Conservation (phyloP, 371 early-diverging fungal genomes). For the Funneliformis caledonium region DNA sequence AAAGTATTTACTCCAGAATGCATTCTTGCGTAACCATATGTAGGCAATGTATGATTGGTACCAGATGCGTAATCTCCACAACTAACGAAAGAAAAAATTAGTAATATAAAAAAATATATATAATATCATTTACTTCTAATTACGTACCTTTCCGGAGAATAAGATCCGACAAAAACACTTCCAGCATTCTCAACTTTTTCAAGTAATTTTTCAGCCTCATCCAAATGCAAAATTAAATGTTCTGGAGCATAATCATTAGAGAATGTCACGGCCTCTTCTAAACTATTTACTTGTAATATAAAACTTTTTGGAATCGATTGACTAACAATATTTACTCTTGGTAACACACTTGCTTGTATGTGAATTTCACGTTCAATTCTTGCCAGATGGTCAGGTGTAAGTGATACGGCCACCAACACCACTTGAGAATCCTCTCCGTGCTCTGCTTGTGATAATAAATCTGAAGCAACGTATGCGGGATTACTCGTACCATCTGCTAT, state of each 20-base stretch:
- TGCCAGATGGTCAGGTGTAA: conserved; percentile 65
- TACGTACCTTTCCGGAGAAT: conserved; percentile 88
- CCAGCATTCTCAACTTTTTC: conserved; percentile 86
- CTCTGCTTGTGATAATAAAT: conserved; percentile 96
- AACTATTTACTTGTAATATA: conserved; percentile 65
- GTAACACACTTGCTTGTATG: conserved; percentile 82
- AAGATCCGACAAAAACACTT: conserved; percentile 94
- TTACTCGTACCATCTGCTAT: conserved; percentile 86
- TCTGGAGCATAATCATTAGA: conserved; percentile 97
- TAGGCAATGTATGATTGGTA: conserved; percentile 98
- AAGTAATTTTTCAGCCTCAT: conserved; percentile 70
- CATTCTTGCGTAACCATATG: conserved; percentile 97
- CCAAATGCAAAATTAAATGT: conserved; percentile 93
- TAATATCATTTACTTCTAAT: background rate
- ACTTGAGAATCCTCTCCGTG: conserved; percentile 97
- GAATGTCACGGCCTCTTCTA: conserved; percentile 85
- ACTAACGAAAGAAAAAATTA: conserved; percentile 47
- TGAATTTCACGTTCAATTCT: conserved; percentile 81
- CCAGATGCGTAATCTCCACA: conserved; percentile 99
- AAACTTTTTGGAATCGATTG: conserved; percentile 86
- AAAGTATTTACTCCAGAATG: conserved; percentile 96
- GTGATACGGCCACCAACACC: conserved; percentile 87
- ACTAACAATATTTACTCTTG: conserved; percentile 89
- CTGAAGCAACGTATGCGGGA: conserved; percentile 93
- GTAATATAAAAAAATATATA: background rate